Conservation (phyloP, 1,284 basidiomycete species). For the Malassezia obtusa region DNA sequence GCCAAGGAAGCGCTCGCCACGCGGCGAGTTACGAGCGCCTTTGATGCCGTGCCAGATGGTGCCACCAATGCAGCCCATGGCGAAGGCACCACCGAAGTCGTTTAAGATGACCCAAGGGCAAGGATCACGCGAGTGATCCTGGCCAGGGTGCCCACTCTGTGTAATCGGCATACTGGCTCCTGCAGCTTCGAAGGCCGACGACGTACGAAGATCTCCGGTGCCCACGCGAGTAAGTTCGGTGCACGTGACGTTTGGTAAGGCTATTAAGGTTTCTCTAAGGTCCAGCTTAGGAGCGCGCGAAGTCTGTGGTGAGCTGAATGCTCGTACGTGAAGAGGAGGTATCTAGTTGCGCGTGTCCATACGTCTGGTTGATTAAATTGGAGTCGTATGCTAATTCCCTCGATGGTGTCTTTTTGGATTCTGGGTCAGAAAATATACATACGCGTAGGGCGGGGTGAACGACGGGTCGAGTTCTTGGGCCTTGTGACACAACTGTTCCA, state of each 20-base stretch:
- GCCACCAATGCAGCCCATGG: conserved; percentile 89
- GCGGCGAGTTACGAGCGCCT: conserved; percentile 89
- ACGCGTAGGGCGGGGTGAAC: conserved; percentile 76
- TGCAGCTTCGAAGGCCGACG: neutral
- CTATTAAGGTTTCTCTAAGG: neutral
- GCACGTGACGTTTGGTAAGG: conserved; percentile 14
- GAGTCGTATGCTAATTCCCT: conserved; percentile 61
- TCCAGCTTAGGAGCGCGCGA: conserved; percentile 3
- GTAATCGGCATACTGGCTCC: conserved; percentile 17
- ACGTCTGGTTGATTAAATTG: conserved; percentile 81
- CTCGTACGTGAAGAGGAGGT: conserved; percentile 64
- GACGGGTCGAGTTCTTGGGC: conserved; percentile 61
- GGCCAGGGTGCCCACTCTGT: conserved; percentile 16
- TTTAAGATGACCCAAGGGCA: conserved; percentile 96
- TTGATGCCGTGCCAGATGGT: conserved; percentile 99
- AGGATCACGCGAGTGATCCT: conserved; percentile 42
- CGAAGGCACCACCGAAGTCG: conserved; percentile 84
- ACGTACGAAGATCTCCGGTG: conserved; percentile 1
- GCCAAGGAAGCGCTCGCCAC: conserved; percentile 84
- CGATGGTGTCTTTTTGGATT: conserved; percentile 58
- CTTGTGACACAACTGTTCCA: conserved; percentile 78
- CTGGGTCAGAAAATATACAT: conserved; percentile 44
- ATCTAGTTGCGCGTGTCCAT: conserved; percentile 86
- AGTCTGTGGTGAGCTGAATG: conserved; percentile 8
- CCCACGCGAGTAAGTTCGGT: neutral